Conservation (phyloP, 768 basidiomycete genomes). For the Mycena latifolia region DNA sequence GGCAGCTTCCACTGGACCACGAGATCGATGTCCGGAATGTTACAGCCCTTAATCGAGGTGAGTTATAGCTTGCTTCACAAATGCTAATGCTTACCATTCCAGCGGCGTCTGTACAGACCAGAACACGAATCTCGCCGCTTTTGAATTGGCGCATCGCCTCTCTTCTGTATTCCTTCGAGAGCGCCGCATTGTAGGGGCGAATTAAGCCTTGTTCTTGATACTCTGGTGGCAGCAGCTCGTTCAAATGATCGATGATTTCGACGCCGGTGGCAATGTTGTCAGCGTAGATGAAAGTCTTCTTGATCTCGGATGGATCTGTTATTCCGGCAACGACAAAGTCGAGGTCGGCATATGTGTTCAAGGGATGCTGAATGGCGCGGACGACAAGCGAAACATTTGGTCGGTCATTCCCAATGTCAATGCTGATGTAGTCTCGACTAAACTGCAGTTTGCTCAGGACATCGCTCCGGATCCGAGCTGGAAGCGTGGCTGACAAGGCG, state of each 20-base stretch:
- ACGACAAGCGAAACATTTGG: constrained; percentile 49
- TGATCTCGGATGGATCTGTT: neutral
- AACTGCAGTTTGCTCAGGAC: constrained; percentile 21
- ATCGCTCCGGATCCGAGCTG: constrained; percentile 1
- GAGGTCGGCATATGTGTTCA: constrained; percentile 49
- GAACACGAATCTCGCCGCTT: constrained; percentile 39
- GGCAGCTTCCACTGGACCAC: constrained; percentile 16
- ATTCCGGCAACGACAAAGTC: constrained; percentile 44
- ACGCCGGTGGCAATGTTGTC: constrained; percentile 23
- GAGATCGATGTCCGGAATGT: constrained; percentile 1
- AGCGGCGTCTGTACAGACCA: constrained; percentile 54
- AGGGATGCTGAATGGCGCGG: constrained; percentile 47
- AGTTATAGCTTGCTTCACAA: constrained; percentile 38
- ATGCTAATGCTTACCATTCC: no score
- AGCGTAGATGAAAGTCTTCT: constrained; percentile 3
- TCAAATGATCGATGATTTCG: constrained; percentile 43
- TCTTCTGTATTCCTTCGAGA: constrained; percentile 35
- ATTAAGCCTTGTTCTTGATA: constrained; percentile 21
- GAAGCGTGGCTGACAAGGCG: constrained; percentile 3
- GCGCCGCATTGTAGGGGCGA: constrained; percentile 44
- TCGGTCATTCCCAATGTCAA: constrained; percentile 41
- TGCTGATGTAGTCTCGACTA: neutral
- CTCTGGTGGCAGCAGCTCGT: neutral
- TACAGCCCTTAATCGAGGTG: neutral
- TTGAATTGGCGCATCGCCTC: constrained; percentile 43